A percentile compares a stretch with the other conserved stretches of the same genome.
phyloP scores from a whole-genome alignment of 208 protist species.

The Eutreptiella sp. region DNA sequence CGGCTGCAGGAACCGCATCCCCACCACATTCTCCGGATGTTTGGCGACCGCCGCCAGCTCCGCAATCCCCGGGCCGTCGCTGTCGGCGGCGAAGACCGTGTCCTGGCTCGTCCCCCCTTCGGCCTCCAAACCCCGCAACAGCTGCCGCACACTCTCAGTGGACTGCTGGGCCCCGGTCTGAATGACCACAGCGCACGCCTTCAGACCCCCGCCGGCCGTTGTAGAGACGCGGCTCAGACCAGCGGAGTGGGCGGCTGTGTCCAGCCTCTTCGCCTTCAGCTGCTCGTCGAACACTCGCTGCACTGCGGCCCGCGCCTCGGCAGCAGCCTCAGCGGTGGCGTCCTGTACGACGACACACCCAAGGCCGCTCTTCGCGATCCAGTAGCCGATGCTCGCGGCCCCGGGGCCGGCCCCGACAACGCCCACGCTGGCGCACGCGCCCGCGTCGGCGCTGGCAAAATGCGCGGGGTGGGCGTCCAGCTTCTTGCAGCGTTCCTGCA shows the following conservation, averaged over 20 bases:
- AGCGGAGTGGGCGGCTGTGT: not conserved
- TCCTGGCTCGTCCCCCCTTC: not conserved
- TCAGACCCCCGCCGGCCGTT: not conserved
- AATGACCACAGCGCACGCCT: slow-evolving; percentile 36
- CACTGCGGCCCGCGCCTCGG: not conserved
- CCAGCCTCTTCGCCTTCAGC: too few relatives aligned
- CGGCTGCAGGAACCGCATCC: slow-evolving; percentile 53
- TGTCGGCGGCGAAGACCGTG: slow-evolving; percentile 48
- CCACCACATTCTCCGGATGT: slow-evolving; percentile 34
- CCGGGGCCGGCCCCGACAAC: not conserved
- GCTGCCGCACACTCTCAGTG: slow-evolving; percentile 38
- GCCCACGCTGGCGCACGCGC: not conserved
- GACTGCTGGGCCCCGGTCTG: slow-evolving; percentile 50
- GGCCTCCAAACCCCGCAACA: slow-evolving; percentile 35
- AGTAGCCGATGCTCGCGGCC: too few relatives aligned
- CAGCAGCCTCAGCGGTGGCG: not conserved
- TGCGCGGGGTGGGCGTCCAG: slow-evolving; percentile 25
- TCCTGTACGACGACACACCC: too few relatives aligned
- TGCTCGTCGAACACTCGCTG: too few relatives aligned
- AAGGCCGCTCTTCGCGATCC: not conserved
- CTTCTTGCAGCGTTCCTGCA: slow-evolving; percentile 42
- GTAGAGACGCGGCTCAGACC: not conserved
- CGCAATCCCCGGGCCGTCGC: slow-evolving; percentile 41
- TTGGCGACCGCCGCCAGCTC: slow-evolving; percentile 33
- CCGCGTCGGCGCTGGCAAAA: not conserved